Percentiles rank a stretch among this genome's conserved stretches.
Conservation (phyloP, 225 moss, liverwort and hornwort species). For the Polytrichum formosum region DNA sequence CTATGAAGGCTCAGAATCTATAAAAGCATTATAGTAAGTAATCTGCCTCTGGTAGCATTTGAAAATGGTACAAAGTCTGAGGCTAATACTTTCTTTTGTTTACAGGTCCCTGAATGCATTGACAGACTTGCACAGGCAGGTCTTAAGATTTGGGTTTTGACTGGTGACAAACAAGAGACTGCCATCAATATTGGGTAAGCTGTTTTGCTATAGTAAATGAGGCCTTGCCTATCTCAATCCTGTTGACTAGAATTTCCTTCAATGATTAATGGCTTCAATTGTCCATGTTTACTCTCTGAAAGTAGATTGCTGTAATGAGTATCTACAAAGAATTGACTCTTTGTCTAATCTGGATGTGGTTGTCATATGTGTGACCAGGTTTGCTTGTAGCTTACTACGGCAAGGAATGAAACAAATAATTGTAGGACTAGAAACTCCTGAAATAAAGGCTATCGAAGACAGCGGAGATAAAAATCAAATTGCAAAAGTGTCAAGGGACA, state of each 20-base stretch:
- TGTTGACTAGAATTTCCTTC: too few relatives aligned
- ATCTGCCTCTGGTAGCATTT: too few relatives aligned
- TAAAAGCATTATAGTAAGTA: too few relatives aligned
- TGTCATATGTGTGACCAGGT: conserved; percentile 24
- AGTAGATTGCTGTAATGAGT: too few relatives aligned
- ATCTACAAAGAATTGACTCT: too few relatives aligned
- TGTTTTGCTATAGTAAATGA: background rate
- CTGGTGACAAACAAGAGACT: conserved; percentile 70
- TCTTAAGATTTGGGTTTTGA: conserved; percentile 71
- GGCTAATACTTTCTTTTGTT: too few relatives aligned
- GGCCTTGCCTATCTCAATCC: too few relatives aligned
- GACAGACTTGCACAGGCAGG: conserved; percentile 65
- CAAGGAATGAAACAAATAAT: conserved; percentile 69
- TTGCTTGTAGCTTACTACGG: conserved; percentile 66
- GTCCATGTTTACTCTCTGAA: too few relatives aligned
- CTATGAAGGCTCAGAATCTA: too few relatives aligned
- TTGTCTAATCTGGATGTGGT: background rate
- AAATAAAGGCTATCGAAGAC: conserved; percentile 59
- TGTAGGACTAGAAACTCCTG: conserved; percentile 48
- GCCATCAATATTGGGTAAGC: conserved; percentile 71
- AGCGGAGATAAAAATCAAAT: conserved; percentile 57
- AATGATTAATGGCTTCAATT: too few relatives aligned
- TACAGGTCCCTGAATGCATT: conserved; percentile 70
- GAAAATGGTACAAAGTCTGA: too few relatives aligned
- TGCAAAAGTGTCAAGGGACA: conserved; percentile 51